phyloP scores from a whole-genome alignment of 1,284 basidiomycete species.

The Puccinia hordei region DNA sequence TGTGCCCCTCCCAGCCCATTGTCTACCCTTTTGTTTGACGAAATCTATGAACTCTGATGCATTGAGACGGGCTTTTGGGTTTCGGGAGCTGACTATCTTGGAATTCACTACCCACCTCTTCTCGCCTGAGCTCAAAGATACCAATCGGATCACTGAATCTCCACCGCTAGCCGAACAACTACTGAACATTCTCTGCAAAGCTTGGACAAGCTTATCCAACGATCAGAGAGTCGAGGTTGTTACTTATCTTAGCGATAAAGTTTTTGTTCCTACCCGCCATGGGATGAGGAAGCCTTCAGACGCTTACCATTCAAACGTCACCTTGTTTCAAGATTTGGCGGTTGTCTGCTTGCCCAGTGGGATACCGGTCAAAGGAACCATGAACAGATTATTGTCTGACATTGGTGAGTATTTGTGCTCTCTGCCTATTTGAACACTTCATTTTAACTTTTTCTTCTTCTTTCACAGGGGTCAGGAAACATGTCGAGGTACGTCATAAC shows the following conservation, averaged over 20 bases:
- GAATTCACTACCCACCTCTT: slow-evolving; percentile 75
- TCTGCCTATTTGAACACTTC: too few relatives aligned
- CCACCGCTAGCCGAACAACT: slow-evolving; percentile 81
- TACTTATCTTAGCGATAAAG: slow-evolving; percentile 66
- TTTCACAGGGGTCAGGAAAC: slow-evolving; percentile 69
- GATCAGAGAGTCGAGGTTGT: slow-evolving; percentile 67
- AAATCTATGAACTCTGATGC: slow-evolving; percentile 64
- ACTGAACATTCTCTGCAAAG: slow-evolving; percentile 70
- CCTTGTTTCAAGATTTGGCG: slow-evolving; percentile 84
- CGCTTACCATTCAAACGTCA: slow-evolving; percentile 83
- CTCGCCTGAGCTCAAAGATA: slow-evolving; percentile 63
- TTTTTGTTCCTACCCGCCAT: slow-evolving; percentile 80
- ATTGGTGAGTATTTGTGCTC: slow-evolving; percentile 63
- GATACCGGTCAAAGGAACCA: slow-evolving; percentile 68
- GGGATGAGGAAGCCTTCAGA: slow-evolving; percentile 72
- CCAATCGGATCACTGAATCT: slow-evolving; percentile 63
- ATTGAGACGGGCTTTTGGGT: slow-evolving; percentile 63
- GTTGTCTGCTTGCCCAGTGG: slow-evolving; percentile 76
- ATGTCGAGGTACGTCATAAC: slow-evolving; percentile 66
- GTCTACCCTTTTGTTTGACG: slow-evolving; percentile 72
- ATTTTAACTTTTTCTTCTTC: too few relatives aligned
- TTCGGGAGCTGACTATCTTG: slow-evolving; percentile 75
- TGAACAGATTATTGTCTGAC: slow-evolving; percentile 75
- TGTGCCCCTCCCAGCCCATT: slow-evolving; percentile 75
- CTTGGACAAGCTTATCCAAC: slow-evolving; percentile 73